Evolutionary conservation across 169 alveolate genomes (phyloP), one percentile per base, ranked within the genome.

Genomic region (Babesia divergens): DNA sequence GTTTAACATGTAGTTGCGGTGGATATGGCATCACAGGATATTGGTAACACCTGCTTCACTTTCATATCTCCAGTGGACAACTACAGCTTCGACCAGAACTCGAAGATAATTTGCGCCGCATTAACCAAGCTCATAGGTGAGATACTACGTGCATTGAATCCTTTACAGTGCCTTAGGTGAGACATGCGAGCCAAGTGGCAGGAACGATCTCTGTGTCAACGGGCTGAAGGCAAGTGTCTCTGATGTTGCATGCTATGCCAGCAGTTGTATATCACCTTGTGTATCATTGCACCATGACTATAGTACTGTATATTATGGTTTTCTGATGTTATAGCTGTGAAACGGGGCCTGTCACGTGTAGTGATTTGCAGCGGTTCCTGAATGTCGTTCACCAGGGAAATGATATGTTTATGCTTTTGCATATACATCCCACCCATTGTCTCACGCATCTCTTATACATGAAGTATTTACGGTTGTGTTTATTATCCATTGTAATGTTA

Each of bases 1-100:
- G 0, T 26, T 9, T 0, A 32, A 16, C n/a, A 0, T 0, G n/a
- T 31, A 4, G 9, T 7, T 6, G 18, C 47, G 9, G 4, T 32
- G 34, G 1, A 7, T 59, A 11, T 60, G 14, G 13, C 6, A 18
- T 18, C 38, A 4, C 40, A 80, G 84, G 92, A 90, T 35, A 53
- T 94, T 42, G 97, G 97, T 2, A 94, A 94, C 71, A 50, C 94
- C 13, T 93, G 95, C 44, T 94, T 93, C 62, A 89, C 96, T 1
- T 93, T 94, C 75, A 69, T 94, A 26, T 83, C 88, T 22, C 93
- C 93, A 3, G 37, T 74, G 20, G 47, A 53, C 31, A 81, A 89
- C 56, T 71, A 86, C 51, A 89, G 86, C 55, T 70, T 85, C 49
- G 91, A 86, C 43, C 80, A 74, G 53, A 93, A 93, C 64, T 90